Evolutionary conservation across 75 land plant species (phyloP), one percentile per base, ranked within the genome.

Genomic region (Selaginella moellendorffii): DNA sequence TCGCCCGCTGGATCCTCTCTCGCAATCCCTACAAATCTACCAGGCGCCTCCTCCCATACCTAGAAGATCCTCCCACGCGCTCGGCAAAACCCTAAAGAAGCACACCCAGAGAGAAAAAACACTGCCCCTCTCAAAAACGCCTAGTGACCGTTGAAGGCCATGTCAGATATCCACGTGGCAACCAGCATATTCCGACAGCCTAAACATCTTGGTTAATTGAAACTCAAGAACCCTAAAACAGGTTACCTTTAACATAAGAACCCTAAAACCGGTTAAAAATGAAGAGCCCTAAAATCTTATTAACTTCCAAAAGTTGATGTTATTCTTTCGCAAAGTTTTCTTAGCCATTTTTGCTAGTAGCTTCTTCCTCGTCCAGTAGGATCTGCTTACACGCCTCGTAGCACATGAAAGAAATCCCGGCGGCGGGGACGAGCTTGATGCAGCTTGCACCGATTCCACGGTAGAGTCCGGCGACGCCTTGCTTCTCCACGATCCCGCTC

Each of bases 321-420:
- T 56, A 56, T 56, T 12, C 21, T 20, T 21, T 23, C 10, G 56
- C 28, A 24, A 18, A 28, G 12, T 66, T 51, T 8, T 52, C 58
- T 23, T 56, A 42, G 1, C 78, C n/a, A n/a, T n/a, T n/a, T n/a
- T n/a, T n/a, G n/a, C n/a, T n/a, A n/a, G n/a, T n/a, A n/a, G n/a
- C 77, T 1, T 77, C 78, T 54, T 79, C 81, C 5, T 92, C 70
- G 61, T 92, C 97, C 2, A 88, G 73, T 64, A 71, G 58, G 53
- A 71, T 53, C 52, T 54, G 30, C 42, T 71, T 71, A 22, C 65
- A 30, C 29, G 77, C 73, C 64, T 74, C 77, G 51, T 74, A 74
- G 63, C 77, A 74, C 67, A 74, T 71, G 66, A 74, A 74, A 2
- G 77, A 74, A 18, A 74, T 65, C 0, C 73, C 77, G 22, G 77